These are phyloP conservation scores for Pseudopithomyces maydicus DNA, from an alignment of 2,329 filamentous ascomycete species.

Conservation along the genomic window DNA sequence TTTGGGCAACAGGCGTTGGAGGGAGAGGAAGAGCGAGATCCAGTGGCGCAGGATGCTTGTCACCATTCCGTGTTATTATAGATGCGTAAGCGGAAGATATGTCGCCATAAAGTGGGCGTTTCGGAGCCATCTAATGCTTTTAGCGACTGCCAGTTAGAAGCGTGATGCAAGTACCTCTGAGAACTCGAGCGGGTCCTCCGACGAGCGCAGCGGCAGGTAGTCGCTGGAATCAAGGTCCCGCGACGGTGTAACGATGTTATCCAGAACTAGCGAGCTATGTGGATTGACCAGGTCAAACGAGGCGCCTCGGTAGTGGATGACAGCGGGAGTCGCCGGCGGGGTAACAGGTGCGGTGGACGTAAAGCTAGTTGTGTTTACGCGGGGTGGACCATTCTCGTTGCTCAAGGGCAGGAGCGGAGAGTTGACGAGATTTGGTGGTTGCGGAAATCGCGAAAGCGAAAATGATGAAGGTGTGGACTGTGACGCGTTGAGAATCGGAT, in stretches of 20 bases:
- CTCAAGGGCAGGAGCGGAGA: conserved; percentile 25
- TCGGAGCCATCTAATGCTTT: conserved; percentile 37
- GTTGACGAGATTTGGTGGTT: conserved; percentile 30
- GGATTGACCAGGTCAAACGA: conserved; percentile 49
- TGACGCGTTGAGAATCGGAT: conserved; percentile 21
- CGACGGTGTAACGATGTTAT: conserved; percentile 44
- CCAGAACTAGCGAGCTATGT: conserved; percentile 41
- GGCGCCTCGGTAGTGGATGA: conserved; percentile 45
- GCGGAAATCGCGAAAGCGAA: conserved; percentile 44
- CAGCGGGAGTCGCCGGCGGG: conserved; percentile 44
- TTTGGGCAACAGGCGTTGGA: conserved; percentile 32
- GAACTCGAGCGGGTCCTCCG: conserved; percentile 25
- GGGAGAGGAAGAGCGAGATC: conserved; percentile 25
- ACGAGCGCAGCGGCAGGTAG: conserved; percentile 29
- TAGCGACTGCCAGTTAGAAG: conserved; percentile 7
- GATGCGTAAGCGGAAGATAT: conserved; percentile 32
- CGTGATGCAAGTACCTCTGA: conserved; percentile 23
- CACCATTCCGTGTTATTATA: conserved; percentile 30
- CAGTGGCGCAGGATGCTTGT: conserved; percentile 17
- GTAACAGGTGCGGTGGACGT: conserved; percentile 36
- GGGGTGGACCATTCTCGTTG: conserved; percentile 24
- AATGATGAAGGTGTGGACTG: conserved; percentile 32
- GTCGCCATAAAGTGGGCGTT: conserved; percentile 36
- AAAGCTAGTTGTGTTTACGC: conserved; percentile 28
- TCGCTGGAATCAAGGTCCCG: conserved; percentile 42